phyloP scores from a whole-genome alignment of 805 yeast species.

The Candida silvicultrix region DNA sequence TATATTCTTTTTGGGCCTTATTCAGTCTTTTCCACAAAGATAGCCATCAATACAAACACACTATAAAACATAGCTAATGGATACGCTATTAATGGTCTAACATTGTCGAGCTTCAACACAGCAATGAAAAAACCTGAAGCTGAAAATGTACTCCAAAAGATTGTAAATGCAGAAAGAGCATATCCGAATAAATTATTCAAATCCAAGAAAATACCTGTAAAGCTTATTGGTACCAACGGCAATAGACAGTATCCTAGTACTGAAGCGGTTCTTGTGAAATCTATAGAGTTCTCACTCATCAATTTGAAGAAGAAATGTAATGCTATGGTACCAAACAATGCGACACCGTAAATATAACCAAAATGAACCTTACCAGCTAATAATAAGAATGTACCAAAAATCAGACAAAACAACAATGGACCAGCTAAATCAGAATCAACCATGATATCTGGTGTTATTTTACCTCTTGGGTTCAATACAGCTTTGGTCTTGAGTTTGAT shows the following conservation, averaged over 20 bases:
- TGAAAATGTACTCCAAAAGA: constrained; percentile 87
- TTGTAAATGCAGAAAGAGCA: constrained; percentile 54
- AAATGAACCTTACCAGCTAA: constrained; percentile 93
- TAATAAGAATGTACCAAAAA: constrained; percentile 78
- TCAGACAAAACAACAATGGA: constrained; percentile 79
- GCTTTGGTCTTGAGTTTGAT: constrained; percentile 79
- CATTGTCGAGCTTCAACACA: constrained; percentile 75
- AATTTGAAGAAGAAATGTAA: constrained; percentile 79
- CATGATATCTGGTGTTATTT: constrained; percentile 66
- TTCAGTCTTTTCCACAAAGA: constrained; percentile 46
- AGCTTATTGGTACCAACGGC: constrained; percentile 75
- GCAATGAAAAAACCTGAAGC: constrained; percentile 91
- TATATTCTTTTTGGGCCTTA: background rate
- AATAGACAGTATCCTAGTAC: constrained; percentile 91
- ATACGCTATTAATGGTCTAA: constrained; percentile 86
- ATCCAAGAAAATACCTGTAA: constrained; percentile 54
- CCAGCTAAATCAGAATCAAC: constrained; percentile 94
- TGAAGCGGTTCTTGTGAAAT: constrained; percentile 70
- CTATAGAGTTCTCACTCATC: constrained; percentile 63
- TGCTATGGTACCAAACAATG: constrained; percentile 81
- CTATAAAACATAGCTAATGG: constrained; percentile 89
- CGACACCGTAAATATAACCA: constrained; percentile 96
- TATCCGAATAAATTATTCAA: constrained; percentile 77
- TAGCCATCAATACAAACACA: constrained; percentile 93
- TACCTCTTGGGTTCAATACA: constrained; percentile 70